Percentiles rank a stretch among this genome's conserved stretches.
phyloP scores from a whole-genome alignment of 805 yeast species.

The Ogataea angusta region DNA sequence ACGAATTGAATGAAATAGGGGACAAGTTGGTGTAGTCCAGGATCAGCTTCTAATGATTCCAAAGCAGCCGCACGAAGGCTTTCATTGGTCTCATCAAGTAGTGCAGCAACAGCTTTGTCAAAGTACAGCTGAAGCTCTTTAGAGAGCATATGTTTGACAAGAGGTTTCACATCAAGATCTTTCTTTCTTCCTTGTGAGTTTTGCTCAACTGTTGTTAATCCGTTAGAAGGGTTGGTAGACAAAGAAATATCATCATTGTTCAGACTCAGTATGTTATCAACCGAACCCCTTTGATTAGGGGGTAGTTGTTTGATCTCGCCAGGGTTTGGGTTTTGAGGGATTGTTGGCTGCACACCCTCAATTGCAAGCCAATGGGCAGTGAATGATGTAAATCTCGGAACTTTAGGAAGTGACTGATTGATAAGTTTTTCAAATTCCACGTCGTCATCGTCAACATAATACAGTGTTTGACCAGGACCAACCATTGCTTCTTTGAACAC shows the following conservation, averaged over 20 bases:
- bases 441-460: constrained; percentile 88
- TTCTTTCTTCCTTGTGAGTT: constrained; percentile 34
- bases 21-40: constrained; percentile 93
- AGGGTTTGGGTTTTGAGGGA: constrained; percentile 90
- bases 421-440: constrained; percentile 91
- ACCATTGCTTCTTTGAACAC: constrained; percentile 83
- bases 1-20: constrained; percentile 96
- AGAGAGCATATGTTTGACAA: constrained; percentile 92
- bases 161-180: constrained; percentile 70
- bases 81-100: constrained; percentile 56
- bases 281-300: constrained; percentile 80
- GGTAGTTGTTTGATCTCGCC: constrained; percentile 76
- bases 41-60: constrained; percentile 81
- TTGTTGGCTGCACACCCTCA: constrained; percentile 97
- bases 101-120: constrained; percentile 81
- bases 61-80: constrained; percentile 74
- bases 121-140: constrained; percentile 92
- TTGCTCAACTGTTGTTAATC: constrained; percentile 28
- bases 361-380: constrained; percentile 98
- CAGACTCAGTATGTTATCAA: constrained; percentile 55
- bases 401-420: constrained; percentile 91
- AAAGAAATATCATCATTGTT: constrained; percentile 42
- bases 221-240: constrained; percentile 28
- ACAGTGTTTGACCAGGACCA: constrained; percentile 89
- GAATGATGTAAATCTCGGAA: constrained; percentile 87